A percentile compares a stretch with the other conserved stretches of the same genome.
These are phyloP conservation scores for Wickerhamomyces silvicola DNA, from an alignment of 805 yeast species.

Conservation along the genomic window DNA sequence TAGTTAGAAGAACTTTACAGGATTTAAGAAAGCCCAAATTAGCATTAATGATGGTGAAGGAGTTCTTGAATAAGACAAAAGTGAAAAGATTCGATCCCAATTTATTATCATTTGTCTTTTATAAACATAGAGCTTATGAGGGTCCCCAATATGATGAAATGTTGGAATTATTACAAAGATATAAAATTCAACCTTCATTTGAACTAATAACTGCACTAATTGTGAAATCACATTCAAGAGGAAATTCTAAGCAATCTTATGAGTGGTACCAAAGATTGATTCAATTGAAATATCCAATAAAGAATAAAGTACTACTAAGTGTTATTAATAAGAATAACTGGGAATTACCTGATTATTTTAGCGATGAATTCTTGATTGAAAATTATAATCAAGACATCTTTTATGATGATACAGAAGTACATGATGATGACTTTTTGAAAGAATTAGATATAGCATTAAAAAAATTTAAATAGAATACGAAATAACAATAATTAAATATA, in stretches of 20 bases:
- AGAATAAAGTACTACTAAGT: constrained; percentile 6
- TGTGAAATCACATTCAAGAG: constrained; percentile 4
- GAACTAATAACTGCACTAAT: constrained; percentile 5
- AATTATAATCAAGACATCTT: not conserved
- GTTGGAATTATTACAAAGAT: constrained; percentile 2
- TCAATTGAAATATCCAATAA: constrained; percentile 2
- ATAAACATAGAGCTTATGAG: constrained; percentile 1
- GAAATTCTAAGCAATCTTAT: constrained; percentile 4
- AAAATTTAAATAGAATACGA: not conserved
- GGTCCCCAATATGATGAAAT: constrained; percentile 2
- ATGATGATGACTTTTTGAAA: constrained; percentile 5
- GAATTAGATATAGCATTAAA: not conserved
- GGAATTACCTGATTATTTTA: constrained; percentile 11
- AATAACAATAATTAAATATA: not conserved
- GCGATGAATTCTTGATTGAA: constrained; percentile 5
- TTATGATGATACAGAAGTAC: constrained; percentile 5
- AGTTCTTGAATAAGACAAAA: constrained; percentile 5
- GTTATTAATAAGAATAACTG: constrained; percentile 7
- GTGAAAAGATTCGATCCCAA: constrained; percentile 6
- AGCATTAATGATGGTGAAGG: constrained; percentile 12
- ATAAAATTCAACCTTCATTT: constrained; percentile 5
- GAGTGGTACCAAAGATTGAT: constrained; percentile 8
- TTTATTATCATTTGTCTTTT: constrained; percentile 1
- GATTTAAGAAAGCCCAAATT: constrained; percentile 6
- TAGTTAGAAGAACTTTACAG: constrained; percentile 8